Percentiles rank a stretch among this genome's conserved stretches.
These are phyloP conservation scores for Irpex rosettiformis DNA, from an alignment of 1,284 basidiomycete genomes.

Conservation along the genomic window DNA sequence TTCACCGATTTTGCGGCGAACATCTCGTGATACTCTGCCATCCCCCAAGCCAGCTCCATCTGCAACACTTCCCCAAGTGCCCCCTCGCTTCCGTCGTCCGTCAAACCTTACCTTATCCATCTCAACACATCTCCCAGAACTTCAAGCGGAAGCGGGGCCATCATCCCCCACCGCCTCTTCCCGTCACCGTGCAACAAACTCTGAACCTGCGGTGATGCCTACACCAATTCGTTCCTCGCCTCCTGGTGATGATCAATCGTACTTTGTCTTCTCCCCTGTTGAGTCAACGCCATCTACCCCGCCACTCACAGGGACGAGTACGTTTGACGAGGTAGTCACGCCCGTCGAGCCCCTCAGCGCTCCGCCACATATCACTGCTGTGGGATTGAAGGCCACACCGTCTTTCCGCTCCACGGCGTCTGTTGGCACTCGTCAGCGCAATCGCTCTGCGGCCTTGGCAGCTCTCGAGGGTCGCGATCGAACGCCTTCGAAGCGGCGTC, in stretches of 20 bases:
- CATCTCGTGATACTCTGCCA: conserved; percentile 48
- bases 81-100: conserved; percentile 22
- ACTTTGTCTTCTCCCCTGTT: conserved; percentile 22
- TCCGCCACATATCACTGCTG: background rate
- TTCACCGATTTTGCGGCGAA: conserved; percentile 24
- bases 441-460: conserved; percentile 53
- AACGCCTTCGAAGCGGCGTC: conserved; percentile 14
- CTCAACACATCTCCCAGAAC: conserved; percentile 19
- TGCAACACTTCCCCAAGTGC: conserved; percentile 38
- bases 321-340: conserved; percentile 25
- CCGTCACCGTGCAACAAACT: conserved; percentile 21
- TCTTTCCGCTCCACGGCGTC: conserved; percentile 28
- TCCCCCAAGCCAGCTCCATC: conserved; percentile 61
- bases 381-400: conserved; percentile 17
- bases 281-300: conserved; percentile 6
- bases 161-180: conserved; percentile 12
- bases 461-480: conserved; percentile 64
- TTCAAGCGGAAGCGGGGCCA: conserved; percentile 3
- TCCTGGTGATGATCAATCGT: conserved; percentile 20
- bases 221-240: conserved; percentile 18
- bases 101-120: conserved; percentile 22
- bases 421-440: conserved; percentile 28
- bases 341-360: conserved; percentile 2
- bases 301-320: conserved; percentile 16
- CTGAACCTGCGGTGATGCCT: conserved; percentile 36